Base-by-base conservation (phyloP, 2,329 filamentous ascomycete genomes). In the Colletotrichum lini region DNA sequence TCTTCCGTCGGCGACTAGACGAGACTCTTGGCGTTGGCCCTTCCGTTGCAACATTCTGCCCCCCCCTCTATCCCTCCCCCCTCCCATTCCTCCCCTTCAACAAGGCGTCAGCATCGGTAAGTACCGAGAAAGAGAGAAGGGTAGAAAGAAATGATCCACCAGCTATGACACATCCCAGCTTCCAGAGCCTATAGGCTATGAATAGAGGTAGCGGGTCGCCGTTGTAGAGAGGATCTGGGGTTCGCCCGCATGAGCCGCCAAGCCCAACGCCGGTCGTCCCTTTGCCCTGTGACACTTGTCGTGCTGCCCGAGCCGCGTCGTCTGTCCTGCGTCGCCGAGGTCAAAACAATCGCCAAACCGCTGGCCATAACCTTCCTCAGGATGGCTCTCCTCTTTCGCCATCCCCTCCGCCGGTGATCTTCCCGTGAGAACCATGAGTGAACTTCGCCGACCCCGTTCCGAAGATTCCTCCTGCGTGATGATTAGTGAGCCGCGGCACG, bases 1-100 rank as follows among this genome's bases (percentile, higher is more conserved):
- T 26, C 26, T 4, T 4, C 26, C 26, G 26, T 26, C 26, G 30
- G 30, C 38, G 45, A 61, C n/a, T 23, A 21, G 16, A 38, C 45
- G n/a, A 42, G n/a, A n/a, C 58, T n/a, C 45, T 61, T 61, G 58
- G 58, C 58, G 16, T 40, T 40, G 35, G 8, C 35, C 10, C 15
- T n/a, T n/a, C 35, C 40, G n/a, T 49, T 10, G n/a, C 45, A 10
- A 26, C 23, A 26, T 26, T 26, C 26, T 26, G 23, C 23, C 23
- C 23, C 23, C 2, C 23, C 23, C 23, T n/a, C n/a, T n/a, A n/a
- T n/a, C 4, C 3, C 4, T 4, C 26, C 26, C 4, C 4, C 26
- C 26, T 4, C 26, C 23, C 23, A 26, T 26, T 3, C 23, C 23
- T 18, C 21, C 26, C 2, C 35, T 21, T 30, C 15, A 1, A 4